Base-by-base conservation (phyloP, 1,139 yeast genomes). In the Hyphopichia fennica region DNA sequence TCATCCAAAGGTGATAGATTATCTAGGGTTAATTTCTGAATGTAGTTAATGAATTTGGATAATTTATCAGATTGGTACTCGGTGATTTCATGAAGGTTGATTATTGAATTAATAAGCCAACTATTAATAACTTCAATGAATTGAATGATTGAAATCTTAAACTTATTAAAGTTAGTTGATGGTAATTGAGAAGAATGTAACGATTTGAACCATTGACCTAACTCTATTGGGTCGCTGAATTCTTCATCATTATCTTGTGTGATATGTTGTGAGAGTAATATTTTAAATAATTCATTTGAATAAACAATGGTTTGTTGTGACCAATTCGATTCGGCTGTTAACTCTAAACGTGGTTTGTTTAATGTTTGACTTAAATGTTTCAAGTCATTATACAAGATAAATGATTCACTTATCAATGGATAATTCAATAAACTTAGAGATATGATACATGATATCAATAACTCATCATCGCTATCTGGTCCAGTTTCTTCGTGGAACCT, bases 351-450 rank as follows among this genome's bases (percentile, higher is more conserved):
- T 4, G 19, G n/a, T 14, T 14, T n/a, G 9, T 20, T 19, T 17
- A 38, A 16, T n/a, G 41, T 49, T 35, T 44, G 40, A 2, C 58
- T 44, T 15, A 72, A 51, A 28, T 58, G 61, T 25, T 52, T 50
- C 38, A 72, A 55, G 42, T 73, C 79, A 45, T 72, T 72, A 44
- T 54, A 62, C 23, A 69, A 50, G 18, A 70, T 44, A 40, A 66
- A 71, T 29, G 76, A 70, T 28, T 60, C 49, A 4, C 60, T 50
- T 2, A 62, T 41, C 0, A 58, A 44, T 0, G 77, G 75, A 47
- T 73, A 72, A 5, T 60, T 53, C 4, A 63, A 51, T 8, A 62
- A 47, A 13, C 73, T 54, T 33, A 72, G 49, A 3, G 77, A 61
- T 29, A 63, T 53, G 6, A 71, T 59, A 1, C 69, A 51, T 3